A percentile compares a stretch with the other conserved stretches of the same genome.
These are phyloP conservation scores for Phytophthora sojae DNA, from an alignment of 352 stramenopile species.

Conservation along the genomic window DNA sequence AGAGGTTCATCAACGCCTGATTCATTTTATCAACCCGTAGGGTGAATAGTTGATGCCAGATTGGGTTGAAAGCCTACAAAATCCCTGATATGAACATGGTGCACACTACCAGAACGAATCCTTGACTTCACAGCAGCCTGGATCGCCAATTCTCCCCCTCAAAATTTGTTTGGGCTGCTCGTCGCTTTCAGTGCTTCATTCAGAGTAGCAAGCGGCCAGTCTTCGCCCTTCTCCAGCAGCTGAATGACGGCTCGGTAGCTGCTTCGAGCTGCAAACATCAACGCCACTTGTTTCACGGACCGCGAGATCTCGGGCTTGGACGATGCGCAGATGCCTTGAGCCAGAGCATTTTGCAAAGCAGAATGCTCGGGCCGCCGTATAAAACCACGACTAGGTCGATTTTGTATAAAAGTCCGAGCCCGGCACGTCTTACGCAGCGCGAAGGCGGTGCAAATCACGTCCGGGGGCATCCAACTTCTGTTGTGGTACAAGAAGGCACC, in stretches of 20 bases:
- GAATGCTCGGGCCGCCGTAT: background rate
- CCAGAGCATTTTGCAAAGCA: background rate
- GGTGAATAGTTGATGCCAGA: too few relatives aligned
- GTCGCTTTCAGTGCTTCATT: too few relatives aligned
- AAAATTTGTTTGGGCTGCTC: too few relatives aligned
- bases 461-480: background rate
- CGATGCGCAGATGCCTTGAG: background rate
- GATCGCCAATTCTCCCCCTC: too few relatives aligned
- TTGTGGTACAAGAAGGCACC: background rate
- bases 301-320: background rate
- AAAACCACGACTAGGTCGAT: background rate
- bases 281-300: background rate
- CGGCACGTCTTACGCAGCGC: background rate
- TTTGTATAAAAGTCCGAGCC: too few relatives aligned
- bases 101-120: too few relatives aligned
- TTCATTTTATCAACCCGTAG: too few relatives aligned
- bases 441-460: background rate
- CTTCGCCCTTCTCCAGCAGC: background rate
- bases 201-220: too few relatives aligned
- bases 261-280: background rate
- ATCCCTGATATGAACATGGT: too few relatives aligned
- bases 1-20: too few relatives aligned
- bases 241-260: background rate
- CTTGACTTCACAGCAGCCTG: too few relatives aligned
- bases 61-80: too few relatives aligned